A percentile compares a stretch with the other conserved stretches of the same genome.
Evolutionary conservation across 108 stramenopile species (phyloP).

Genomic region (Aurantiochytrium sp.): DNA sequence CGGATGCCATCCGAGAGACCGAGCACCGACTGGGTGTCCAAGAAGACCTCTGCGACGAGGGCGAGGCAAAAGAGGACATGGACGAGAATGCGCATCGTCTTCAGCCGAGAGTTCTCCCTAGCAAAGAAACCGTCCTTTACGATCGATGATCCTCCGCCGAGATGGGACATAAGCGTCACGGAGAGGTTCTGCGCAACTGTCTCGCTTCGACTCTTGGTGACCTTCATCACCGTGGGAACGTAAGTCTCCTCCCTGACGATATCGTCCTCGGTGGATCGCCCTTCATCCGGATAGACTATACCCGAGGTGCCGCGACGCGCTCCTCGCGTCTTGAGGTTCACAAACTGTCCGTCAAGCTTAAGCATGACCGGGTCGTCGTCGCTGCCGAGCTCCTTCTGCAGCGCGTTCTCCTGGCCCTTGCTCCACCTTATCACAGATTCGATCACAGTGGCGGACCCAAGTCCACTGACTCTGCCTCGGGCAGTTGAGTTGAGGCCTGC

Average conservation of each 20-base stretch:
- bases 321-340: not conserved
- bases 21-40: not conserved
- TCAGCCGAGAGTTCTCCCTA: too few relatives aligned
- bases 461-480: too few relatives aligned
- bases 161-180: not conserved
- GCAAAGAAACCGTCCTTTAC: too few relatives aligned
- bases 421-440: too few relatives aligned
- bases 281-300: not conserved
- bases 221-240: not conserved
- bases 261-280: not conserved
- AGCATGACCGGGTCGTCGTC: not conserved
- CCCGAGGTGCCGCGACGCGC: not conserved
- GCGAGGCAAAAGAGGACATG: not conserved
- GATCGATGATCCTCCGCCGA: not conserved
- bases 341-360: not conserved
- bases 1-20: not conserved
- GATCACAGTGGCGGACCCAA: too few relatives aligned
- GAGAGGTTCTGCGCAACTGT: not conserved
- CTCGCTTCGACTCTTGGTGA: not conserved
- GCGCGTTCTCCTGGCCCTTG: not conserved
- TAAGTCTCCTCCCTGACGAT: not conserved
- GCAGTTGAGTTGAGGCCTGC: too few relatives aligned
- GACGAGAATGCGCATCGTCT: not conserved
- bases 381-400: not conserved
- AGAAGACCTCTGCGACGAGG: not conserved